Percentiles rank a stretch among this genome's conserved stretches.
phyloP scores from a whole-genome alignment of 768 basidiomycete genomes.

The Ephemerocybe angulata region DNA sequence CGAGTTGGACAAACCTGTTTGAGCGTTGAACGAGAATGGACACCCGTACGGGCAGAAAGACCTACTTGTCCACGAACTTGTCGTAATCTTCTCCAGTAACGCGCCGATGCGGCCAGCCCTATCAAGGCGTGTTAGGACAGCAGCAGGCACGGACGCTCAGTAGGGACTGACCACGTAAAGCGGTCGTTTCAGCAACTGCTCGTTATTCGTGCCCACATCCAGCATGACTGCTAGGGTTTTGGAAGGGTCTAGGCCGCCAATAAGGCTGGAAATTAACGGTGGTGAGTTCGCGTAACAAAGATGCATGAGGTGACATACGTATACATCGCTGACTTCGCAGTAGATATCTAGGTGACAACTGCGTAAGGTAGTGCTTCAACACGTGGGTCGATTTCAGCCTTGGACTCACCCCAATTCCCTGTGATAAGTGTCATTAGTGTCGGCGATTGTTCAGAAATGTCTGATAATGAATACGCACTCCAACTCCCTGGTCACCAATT shows the following conservation, averaged over 20 bases:
- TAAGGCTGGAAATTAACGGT: constrained; percentile 38
- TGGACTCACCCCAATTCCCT: constrained; percentile 52
- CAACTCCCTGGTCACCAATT: constrained; percentile 65
- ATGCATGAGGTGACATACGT: constrained; percentile 38
- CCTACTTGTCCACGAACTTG: constrained; percentile 69
- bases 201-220: constrained; percentile 78
- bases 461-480: constrained; percentile 34
- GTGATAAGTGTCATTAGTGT: not conserved
- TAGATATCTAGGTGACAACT: constrained; percentile 49
- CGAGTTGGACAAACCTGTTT: constrained; percentile 67
- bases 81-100: constrained; percentile 74
- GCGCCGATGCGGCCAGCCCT: constrained; percentile 75
- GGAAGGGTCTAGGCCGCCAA: constrained; percentile 64
- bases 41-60: not conserved
- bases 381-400: not conserved
- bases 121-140: not conserved
- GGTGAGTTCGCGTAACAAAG: not conserved
- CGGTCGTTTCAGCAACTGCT: constrained; percentile 54
- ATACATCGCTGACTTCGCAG: constrained; percentile 77
- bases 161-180: constrained; percentile 59
- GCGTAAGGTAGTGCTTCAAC: not conserved
- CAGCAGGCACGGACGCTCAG: not conserved
- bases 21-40: not conserved
- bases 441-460: not conserved
- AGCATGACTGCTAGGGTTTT: constrained; percentile 56